Evolutionary conservation across 2,329 filamentous ascomycete species (phyloP).

Genomic region (Xylariales sp.): DNA sequence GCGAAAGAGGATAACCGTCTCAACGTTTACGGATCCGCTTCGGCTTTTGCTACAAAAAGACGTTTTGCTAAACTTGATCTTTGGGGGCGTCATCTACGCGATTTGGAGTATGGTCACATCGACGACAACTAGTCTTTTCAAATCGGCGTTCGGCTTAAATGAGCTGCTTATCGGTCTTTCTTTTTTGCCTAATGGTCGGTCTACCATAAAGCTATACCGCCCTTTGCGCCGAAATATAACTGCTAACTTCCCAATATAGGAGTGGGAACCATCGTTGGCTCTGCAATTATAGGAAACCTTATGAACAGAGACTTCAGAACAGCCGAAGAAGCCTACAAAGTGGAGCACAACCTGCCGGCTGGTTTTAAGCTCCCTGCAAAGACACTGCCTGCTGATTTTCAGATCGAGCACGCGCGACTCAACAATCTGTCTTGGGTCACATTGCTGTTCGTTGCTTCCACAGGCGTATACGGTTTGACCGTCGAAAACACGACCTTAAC

Average conservation of each 20-base stretch:
- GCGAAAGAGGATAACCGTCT: slow-evolving; percentile 20
- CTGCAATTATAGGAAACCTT: slow-evolving; percentile 34
- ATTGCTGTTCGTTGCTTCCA: slow-evolving; percentile 29
- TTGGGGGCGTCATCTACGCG: slow-evolving; percentile 20
- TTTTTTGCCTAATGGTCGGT: slow-evolving; percentile 10
- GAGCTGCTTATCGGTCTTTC: slow-evolving; percentile 7
- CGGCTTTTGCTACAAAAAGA: slow-evolving; percentile 34
- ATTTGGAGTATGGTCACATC: slow-evolving; percentile 38
- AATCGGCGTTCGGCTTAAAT: slow-evolving; percentile 12
- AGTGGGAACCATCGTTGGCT: slow-evolving; percentile 37
- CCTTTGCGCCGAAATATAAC: neutral
- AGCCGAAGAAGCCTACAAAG: slow-evolving; percentile 23
- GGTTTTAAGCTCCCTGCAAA: slow-evolving; percentile 19
- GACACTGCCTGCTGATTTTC: slow-evolving; percentile 31
- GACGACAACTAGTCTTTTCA: slow-evolving; percentile 29
- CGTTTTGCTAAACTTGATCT: slow-evolving; percentile 31
- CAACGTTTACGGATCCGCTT: slow-evolving; percentile 31
- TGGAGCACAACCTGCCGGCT: slow-evolving; percentile 22
- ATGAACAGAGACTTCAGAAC: slow-evolving; percentile 33
- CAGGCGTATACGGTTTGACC: slow-evolving; percentile 31
- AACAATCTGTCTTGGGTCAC: slow-evolving; percentile 35
- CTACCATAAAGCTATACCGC: neutral
- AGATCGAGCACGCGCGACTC: slow-evolving; percentile 36
- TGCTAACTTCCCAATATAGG: slow-evolving; percentile 11
- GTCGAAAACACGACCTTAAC: slow-evolving; percentile 15